Evolutionary conservation across 2,329 filamentous ascomycete species (phyloP).

Genomic region (Verticillium isaacii): DNA sequence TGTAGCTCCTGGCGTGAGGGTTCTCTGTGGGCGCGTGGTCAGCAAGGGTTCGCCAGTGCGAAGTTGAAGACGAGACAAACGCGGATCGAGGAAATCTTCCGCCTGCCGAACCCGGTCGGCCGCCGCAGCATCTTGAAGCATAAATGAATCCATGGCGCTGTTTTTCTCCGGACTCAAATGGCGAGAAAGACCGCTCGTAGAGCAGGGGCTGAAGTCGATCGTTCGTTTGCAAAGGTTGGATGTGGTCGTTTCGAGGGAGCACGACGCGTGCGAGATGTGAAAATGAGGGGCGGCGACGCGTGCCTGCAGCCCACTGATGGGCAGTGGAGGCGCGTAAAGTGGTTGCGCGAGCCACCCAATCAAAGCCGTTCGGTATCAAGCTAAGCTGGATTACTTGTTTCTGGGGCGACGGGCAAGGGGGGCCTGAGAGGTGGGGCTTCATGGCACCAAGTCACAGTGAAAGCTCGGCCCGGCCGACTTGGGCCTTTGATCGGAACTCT

Average conservation of each 20-base stretch:
- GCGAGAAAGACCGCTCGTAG: not conserved
- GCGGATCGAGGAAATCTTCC: constrained; percentile 90
- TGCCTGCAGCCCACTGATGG: not conserved
- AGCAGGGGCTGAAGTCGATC: constrained; percentile 1
- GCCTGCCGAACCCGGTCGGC: constrained; percentile 80
- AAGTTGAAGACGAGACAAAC: constrained; percentile 45
- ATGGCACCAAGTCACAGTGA: too few relatives aligned
- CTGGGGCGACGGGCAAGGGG: too few relatives aligned
- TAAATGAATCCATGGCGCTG: constrained; percentile 60
- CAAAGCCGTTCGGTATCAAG: not conserved
- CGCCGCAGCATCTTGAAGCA: constrained; percentile 80
- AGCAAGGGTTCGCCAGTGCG: constrained; percentile 17
- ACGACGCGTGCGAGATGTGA: not conserved
- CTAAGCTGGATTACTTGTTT: too few relatives aligned
- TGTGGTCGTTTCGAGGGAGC: not conserved
- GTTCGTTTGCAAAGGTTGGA: not conserved
- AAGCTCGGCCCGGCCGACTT: too few relatives aligned
- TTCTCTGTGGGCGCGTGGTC: constrained; percentile 24
- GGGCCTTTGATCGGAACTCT: too few relatives aligned
- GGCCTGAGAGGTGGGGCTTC: too few relatives aligned
- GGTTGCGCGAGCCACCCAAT: constrained; percentile 8
- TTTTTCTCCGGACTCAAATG: not conserved
- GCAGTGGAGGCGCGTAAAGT: constrained; percentile 15
- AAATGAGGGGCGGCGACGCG: constrained; percentile 10
- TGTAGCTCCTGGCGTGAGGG: constrained; percentile 65